Evolutionary conservation across 1,139 yeast species (phyloP), one percentile per base, ranked within the genome.

Genomic region (Hemisphaericaspora xylofermentans): DNA sequence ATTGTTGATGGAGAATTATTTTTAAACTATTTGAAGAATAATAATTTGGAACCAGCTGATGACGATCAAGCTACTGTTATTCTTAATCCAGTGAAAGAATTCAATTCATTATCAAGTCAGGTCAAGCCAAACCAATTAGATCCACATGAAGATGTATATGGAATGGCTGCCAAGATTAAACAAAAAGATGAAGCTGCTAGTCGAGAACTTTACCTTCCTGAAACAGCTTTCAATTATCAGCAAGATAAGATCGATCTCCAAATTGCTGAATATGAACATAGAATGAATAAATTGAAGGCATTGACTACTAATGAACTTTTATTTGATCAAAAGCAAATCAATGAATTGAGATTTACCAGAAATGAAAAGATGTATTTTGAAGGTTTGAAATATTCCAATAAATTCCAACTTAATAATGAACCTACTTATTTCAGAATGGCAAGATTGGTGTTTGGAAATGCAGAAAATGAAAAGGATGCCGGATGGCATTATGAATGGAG

Each of bases 401-500:
- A 7, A 42, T 49, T 30, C 35, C 43, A 3, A 35, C 44, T 8
- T 36, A 41, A 13, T 43, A 57, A 54, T n/a, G 62, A 58, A 38
- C 59, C 58, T 13, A 52, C 57, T 4, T 64, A 66, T 48, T 66
- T 61, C 50, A 63, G 64, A 42, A 53, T 63, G 58, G 64, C 71
- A 2, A 50, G 40, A 19, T 36, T 40, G 16, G 44, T 36, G 40
- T 51, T 46, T 38, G 44, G 42, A 34, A 44, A 40, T 36, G 43
- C 42, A 38, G 48, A 61, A 8, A 50, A 47, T 22, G 56, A 57
- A 40, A 45, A 49, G 37, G 72, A 66, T 46, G 53, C 63, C 22
- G 71, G 71, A n/a, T 64, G 69, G 69, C 69, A 64, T 52, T 61
- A 65, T 44, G 71, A 65, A 44, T 65, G 71, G 71, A 54, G 71